phyloP scores from a whole-genome alignment of 2,329 filamentous ascomycete genomes.

The Tothia fuscella region DNA sequence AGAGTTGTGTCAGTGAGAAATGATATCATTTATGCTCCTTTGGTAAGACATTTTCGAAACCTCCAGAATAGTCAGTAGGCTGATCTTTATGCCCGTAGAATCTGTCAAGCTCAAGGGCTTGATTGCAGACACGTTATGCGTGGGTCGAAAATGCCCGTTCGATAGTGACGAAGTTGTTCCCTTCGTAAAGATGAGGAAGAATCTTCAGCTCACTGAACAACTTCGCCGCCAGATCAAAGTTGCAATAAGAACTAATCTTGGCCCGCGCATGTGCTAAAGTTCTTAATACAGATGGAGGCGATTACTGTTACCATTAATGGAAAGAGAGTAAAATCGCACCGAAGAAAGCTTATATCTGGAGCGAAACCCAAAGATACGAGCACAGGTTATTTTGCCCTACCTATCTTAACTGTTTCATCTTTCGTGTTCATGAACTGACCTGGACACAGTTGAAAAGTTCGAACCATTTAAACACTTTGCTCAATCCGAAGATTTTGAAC shows the following conservation, averaged over 20 bases:
- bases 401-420: background rate
- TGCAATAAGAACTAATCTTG: constrained; percentile 19
- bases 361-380: constrained; percentile 6
- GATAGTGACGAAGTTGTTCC: constrained; percentile 29
- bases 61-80: too few species aligned
- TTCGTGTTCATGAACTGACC: background rate
- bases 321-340: constrained; percentile 34
- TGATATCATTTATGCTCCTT: too few species aligned
- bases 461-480: background rate
- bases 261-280: constrained; percentile 31
- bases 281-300: constrained; percentile 26
- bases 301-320: constrained; percentile 36
- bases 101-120: constrained; percentile 24
- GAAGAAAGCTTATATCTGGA: constrained; percentile 25
- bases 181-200: constrained; percentile 26
- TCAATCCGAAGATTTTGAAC: background rate
- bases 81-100: too few species aligned
- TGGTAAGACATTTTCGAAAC: too few species aligned
- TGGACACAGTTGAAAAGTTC: background rate
- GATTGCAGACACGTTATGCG: constrained; percentile 28
- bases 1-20: too few species aligned
- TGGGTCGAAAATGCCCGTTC: constrained; percentile 24
- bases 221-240: constrained; percentile 16
- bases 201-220: constrained; percentile 17
- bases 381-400: too few species aligned